These are phyloP conservation scores for Pontederia crassipes DNA, from an alignment of 176 grass and related monocot genomes.

Conservation along the genomic window DNA sequence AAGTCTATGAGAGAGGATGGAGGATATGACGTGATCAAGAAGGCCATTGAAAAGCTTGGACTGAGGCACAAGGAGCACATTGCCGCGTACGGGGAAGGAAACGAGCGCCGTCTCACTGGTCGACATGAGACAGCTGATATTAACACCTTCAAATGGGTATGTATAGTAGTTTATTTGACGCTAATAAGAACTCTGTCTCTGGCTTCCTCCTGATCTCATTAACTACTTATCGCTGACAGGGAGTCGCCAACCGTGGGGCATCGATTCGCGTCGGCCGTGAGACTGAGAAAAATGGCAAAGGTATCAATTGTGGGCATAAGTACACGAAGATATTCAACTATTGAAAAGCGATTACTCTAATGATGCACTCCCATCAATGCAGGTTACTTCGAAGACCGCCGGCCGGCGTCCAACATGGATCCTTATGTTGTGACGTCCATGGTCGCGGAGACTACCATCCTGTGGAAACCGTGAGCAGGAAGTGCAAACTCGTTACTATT, in stretches of 20 bases:
- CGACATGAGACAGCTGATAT: constrained; percentile 93
- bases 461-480: neutral
- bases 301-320: constrained; percentile 3
- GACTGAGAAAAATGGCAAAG: constrained; percentile 87
- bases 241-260: constrained; percentile 84
- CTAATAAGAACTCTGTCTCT: neutral
- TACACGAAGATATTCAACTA: neutral
- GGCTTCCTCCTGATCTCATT: neutral
- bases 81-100: constrained; percentile 84
- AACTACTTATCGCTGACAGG: constrained; percentile 24
- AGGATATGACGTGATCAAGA: constrained; percentile 74
- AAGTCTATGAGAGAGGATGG: constrained; percentile 92
- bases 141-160: constrained; percentile 91
- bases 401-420: constrained; percentile 99
- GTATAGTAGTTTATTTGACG: neutral
- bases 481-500: too few species aligned
- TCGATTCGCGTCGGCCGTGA: constrained; percentile 82
- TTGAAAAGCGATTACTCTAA: neutral
- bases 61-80: constrained; percentile 79
- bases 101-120: constrained; percentile 89
- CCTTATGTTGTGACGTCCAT: constrained; percentile 81
- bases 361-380: neutral
- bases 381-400: constrained; percentile 92
- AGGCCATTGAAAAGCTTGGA: constrained; percentile 65
- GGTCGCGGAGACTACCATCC: constrained; percentile 85